phyloP scores from a whole-genome alignment of 768 basidiomycete species.

The Cytidiella melzeri region DNA sequence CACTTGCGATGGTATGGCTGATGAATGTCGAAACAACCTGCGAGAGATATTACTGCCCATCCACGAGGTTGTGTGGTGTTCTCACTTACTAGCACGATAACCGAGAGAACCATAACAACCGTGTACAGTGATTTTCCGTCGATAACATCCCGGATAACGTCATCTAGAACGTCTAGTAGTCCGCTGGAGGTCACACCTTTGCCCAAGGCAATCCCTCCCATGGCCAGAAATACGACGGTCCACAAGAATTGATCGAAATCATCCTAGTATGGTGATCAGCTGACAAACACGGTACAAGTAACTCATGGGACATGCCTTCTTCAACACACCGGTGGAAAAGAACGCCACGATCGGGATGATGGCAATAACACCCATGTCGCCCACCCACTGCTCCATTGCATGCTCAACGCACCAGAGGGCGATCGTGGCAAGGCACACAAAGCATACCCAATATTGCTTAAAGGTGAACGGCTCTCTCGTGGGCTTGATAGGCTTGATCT shows the following conservation, averaged over 20 bases:
- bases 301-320: slow-evolving; percentile 59
- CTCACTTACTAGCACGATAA: slow-evolving; percentile 25
- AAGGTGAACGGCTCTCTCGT: slow-evolving; percentile 74
- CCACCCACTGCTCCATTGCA: slow-evolving; percentile 64
- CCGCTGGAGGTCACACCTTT: slow-evolving; percentile 90
- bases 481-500: slow-evolving; percentile 80
- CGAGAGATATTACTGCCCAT: neutral
- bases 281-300: neutral
- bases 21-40: slow-evolving; percentile 91
- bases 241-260: slow-evolving; percentile 94
- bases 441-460: slow-evolving; percentile 87
- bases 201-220: slow-evolving; percentile 97
- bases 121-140: slow-evolving; percentile 56
- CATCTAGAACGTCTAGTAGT: slow-evolving; percentile 73
- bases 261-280: slow-evolving; percentile 45
- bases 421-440: slow-evolving; percentile 82
- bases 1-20: slow-evolving; percentile 94
- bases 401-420: slow-evolving; percentile 86
- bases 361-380: slow-evolving; percentile 98
- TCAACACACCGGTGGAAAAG: slow-evolving; percentile 88
- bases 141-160: slow-evolving; percentile 51
- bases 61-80: neutral
- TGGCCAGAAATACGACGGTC: slow-evolving; percentile 93
- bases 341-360: slow-evolving; percentile 90
- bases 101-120: slow-evolving; percentile 58